Evolutionary conservation across 495 filamentous ascomycete genomes (phyloP).

Genomic region (Hypomontagnella monticulosa): DNA sequence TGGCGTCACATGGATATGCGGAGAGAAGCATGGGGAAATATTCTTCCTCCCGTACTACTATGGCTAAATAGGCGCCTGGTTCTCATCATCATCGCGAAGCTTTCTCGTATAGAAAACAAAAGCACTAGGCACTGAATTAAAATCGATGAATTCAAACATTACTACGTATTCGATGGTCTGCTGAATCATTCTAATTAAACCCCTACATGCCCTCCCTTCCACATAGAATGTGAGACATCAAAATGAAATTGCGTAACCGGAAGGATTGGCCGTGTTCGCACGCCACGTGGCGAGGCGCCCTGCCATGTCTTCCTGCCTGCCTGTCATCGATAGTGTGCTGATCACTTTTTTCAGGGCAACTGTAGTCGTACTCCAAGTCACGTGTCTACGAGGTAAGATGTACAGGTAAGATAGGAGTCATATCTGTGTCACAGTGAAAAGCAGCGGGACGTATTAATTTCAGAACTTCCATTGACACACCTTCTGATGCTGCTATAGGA

Average conservation of each 20-base stretch:
- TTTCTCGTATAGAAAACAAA: neutral
- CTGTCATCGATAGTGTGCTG: neutral
- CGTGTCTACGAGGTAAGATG: constrained; percentile 12
- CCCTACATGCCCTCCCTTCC: neutral
- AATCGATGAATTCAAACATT: too few species aligned
- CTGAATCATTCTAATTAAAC: neutral
- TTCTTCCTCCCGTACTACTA: too few species aligned
- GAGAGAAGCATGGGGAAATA: too few species aligned
- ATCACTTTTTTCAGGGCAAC: too few species aligned
- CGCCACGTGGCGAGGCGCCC: constrained; percentile 32
- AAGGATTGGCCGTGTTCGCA: neutral
- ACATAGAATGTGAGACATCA: neutral
- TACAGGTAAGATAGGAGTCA: neutral
- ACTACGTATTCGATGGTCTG: too few species aligned
- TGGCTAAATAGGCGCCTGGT: too few species aligned
- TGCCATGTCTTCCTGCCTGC: constrained; percentile 17
- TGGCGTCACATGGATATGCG: too few species aligned
- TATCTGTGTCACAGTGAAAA: too few species aligned
- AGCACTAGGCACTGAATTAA: too few species aligned
- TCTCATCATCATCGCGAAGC: neutral
- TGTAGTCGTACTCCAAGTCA: constrained; percentile 20
- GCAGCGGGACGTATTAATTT: neutral
- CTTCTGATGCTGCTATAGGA: neutral
- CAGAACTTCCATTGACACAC: constrained; percentile 24
- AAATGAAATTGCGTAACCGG: constrained; percentile 4